A percentile compares a stretch with the other conserved stretches of the same genome.
Conservation (phyloP, 2,329 filamentous ascomycete genomes). For the Epichloe sp. region DNA sequence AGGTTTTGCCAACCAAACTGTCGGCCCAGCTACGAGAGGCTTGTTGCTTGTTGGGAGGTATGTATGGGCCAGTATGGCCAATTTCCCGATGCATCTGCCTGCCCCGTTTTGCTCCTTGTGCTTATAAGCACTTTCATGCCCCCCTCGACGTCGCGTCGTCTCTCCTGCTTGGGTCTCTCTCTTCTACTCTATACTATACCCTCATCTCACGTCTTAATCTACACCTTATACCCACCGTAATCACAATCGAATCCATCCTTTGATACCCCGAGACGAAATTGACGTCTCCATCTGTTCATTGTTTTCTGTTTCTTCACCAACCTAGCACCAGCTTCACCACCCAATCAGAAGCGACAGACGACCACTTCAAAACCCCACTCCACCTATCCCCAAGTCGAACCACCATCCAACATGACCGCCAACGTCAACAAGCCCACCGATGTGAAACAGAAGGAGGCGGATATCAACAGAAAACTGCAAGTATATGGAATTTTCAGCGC, state of each 20-base stretch:
- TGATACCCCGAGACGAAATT: constrained; percentile 16
- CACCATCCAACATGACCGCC: constrained; percentile 19
- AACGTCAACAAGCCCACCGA: constrained; percentile 64
- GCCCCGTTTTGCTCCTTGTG: not conserved
- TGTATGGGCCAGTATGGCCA: no score
- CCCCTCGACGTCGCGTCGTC: not conserved
- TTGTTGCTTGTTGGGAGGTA: not conserved
- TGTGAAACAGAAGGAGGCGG: constrained; percentile 62
- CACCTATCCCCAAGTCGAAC: not conserved
- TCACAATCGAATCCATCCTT: constrained; percentile 11
- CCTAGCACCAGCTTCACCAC: not conserved
- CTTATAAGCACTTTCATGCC: constrained; percentile 3
- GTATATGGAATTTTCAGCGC: constrained; percentile 81
- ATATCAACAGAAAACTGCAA: constrained; percentile 90
- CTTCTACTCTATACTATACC: constrained; percentile 6
- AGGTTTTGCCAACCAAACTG: constrained; percentile 1
- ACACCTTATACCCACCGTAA: constrained; percentile 11
- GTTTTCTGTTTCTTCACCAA: not conserved
- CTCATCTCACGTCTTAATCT: constrained; percentile 3
- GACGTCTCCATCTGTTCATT: not conserved
- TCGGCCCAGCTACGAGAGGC: not conserved
- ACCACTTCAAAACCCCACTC: not conserved
- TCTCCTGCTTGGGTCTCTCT: constrained; percentile 5
- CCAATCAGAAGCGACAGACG: not conserved
- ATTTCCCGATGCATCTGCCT: not conserved